These are phyloP conservation scores for Malus orientalis DNA, from an alignment of 306 rosid species.

Conservation along the genomic window DNA sequence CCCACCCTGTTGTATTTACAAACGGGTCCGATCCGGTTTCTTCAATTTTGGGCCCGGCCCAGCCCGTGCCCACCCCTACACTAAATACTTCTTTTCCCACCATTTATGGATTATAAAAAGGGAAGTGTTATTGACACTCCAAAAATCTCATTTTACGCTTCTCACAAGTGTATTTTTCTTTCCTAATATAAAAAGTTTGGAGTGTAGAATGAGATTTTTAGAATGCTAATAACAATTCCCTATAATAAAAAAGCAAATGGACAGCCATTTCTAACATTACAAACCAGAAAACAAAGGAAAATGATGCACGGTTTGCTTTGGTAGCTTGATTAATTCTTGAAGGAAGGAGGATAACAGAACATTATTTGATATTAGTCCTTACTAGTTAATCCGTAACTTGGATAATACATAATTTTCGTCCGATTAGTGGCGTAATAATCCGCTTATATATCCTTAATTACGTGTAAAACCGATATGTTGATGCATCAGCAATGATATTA, in stretches of 20 bases:
- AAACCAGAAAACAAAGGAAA: background rate
- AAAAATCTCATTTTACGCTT: no score
- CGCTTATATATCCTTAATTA: conserved; percentile 2
- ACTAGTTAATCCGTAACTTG: background rate
- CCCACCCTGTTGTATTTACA: no score
- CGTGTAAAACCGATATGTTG: conserved; percentile 74
- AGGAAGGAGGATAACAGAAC: background rate
- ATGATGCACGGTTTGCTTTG: background rate
- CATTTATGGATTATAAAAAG: background rate
- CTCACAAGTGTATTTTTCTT: no score
- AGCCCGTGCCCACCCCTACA: no score
- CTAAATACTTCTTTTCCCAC: no score
- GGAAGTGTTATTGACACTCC: no score
- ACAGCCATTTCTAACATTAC: background rate
- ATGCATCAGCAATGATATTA: conserved; percentile 72
- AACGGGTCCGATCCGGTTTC: no score
- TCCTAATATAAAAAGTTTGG: no score
- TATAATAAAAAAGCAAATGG: background rate
- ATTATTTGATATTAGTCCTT: background rate
- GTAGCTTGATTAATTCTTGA: background rate
- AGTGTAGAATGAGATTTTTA: no score
- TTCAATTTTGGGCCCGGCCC: no score
- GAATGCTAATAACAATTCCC: no score
- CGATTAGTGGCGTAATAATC: background rate
- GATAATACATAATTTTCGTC: background rate